These are phyloP conservation scores for Arthrobotrys megalospora DNA, from an alignment of 2,329 filamentous ascomycete species.

Conservation along the genomic window DNA sequence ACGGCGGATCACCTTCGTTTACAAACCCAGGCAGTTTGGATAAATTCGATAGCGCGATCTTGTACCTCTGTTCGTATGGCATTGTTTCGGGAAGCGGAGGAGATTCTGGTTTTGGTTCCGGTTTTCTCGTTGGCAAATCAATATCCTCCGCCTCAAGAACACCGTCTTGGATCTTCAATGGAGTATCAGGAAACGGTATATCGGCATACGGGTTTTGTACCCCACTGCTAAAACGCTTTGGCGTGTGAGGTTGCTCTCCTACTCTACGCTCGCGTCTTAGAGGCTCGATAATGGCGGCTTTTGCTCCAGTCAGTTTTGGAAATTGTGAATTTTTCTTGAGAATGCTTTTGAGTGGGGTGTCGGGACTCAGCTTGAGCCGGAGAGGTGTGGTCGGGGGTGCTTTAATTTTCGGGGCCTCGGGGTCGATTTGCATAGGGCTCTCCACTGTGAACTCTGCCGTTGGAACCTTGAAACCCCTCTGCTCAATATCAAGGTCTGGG, in stretches of 20 bases:
- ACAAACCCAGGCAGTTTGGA: conserved; percentile 1
- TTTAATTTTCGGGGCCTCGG: background rate
- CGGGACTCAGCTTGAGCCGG: background rate
- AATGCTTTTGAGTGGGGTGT: background rate
- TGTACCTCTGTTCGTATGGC: background rate
- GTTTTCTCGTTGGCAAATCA: background rate
- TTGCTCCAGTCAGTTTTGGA: background rate
- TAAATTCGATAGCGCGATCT: background rate
- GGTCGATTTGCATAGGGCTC: background rate
- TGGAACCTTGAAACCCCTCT: background rate
- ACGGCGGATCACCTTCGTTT: background rate
- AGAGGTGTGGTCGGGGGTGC: background rate
- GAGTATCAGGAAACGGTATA: background rate
- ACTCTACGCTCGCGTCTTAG: background rate
- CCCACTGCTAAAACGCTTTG: background rate
- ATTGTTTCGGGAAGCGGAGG: background rate
- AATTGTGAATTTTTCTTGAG: conserved; percentile 3
- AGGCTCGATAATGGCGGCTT: background rate
- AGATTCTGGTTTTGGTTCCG: background rate
- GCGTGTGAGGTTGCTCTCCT: background rate
- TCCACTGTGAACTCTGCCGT: conserved; percentile 11
- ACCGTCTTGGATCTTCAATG: background rate
- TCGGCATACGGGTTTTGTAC: background rate
- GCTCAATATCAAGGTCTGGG: background rate
- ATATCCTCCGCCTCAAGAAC: background rate